A percentile compares a stretch with the other conserved stretches of the same genome.
Conservation (phyloP, 805 yeast genomes). For the Metschnikowia matae region DNA sequence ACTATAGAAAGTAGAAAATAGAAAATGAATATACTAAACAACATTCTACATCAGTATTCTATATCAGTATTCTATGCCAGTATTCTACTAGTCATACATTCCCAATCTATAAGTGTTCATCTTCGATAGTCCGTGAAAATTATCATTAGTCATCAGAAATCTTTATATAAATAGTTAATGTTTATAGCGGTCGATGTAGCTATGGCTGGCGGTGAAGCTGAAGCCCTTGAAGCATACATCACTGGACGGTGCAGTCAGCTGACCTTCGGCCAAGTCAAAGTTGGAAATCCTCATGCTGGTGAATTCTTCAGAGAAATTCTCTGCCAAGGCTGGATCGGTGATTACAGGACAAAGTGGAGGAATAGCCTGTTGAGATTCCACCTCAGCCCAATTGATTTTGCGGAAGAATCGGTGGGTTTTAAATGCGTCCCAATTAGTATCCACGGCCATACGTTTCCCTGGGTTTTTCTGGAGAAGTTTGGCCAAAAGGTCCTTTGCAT, state of each 20-base stretch:
- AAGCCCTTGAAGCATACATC: slow-evolving; percentile 36
- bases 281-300: slow-evolving; percentile 31
- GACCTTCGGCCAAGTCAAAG: slow-evolving; percentile 16
- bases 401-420: slow-evolving; percentile 39
- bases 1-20: too few species aligned
- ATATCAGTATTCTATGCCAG: too few species aligned
- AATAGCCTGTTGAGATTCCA: slow-evolving; percentile 22
- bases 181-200: slow-evolving; percentile 29
- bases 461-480: slow-evolving; percentile 36
- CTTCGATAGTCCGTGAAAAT: too few species aligned
- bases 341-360: slow-evolving; percentile 44
- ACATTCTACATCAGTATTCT: too few species aligned
- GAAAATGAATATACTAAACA: too few species aligned
- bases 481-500: slow-evolving; percentile 40
- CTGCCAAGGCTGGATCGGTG: slow-evolving; percentile 43
- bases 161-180: not conserved
- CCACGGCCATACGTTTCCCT: slow-evolving; percentile 34
- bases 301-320: slow-evolving; percentile 41
- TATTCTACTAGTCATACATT: too few species aligned
- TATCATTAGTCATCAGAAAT: too few species aligned
- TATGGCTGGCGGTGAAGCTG: slow-evolving; percentile 41
- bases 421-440: slow-evolving; percentile 29
- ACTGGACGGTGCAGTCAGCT: slow-evolving; percentile 1
- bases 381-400: slow-evolving; percentile 33
- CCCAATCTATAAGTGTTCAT: too few species aligned